Percentiles rank a stretch among this genome's conserved stretches.
Conservation (phyloP, 495 filamentous ascomycete genomes). For the Tuber melanosporum region DNA sequence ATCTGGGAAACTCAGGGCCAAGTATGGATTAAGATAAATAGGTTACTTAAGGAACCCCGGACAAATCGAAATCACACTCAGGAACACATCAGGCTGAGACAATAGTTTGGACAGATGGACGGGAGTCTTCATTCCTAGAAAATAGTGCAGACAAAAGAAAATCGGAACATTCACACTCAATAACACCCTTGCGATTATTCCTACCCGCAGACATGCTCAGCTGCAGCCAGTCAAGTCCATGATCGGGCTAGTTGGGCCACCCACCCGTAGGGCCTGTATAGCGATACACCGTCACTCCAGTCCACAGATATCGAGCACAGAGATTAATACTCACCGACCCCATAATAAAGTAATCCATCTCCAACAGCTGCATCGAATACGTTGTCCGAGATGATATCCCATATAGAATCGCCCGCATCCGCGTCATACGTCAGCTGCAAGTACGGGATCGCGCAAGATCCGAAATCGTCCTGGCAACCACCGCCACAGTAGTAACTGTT, state of each 20-base stretch:
- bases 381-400: conserved; percentile 34
- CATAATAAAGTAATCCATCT: conserved; percentile 34
- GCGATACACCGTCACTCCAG: neutral
- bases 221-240: neutral
- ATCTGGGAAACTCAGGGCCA: neutral
- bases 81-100: too few species aligned
- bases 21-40: neutral
- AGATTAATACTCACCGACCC: conserved; percentile 16
- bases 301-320: neutral
- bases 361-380: conserved; percentile 30
- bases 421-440: conserved; percentile 33
- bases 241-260: conserved; percentile 15
- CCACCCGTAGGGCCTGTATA: conserved; percentile 15
- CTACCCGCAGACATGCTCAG: neutral
- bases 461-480: conserved; percentile 20
- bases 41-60: neutral
- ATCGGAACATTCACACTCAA: neutral
- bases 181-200: neutral
- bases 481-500: conserved; percentile 27
- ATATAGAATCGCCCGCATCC: conserved; percentile 30
- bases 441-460: conserved; percentile 16
- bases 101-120: conserved; percentile 16
- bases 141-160: conserved; percentile 21
- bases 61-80: neutral
- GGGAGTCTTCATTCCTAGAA: conserved; percentile 22